These are phyloP conservation scores for Ganoderma boninense DNA, from an alignment of 1,284 basidiomycete species.

Conservation along the genomic window DNA sequence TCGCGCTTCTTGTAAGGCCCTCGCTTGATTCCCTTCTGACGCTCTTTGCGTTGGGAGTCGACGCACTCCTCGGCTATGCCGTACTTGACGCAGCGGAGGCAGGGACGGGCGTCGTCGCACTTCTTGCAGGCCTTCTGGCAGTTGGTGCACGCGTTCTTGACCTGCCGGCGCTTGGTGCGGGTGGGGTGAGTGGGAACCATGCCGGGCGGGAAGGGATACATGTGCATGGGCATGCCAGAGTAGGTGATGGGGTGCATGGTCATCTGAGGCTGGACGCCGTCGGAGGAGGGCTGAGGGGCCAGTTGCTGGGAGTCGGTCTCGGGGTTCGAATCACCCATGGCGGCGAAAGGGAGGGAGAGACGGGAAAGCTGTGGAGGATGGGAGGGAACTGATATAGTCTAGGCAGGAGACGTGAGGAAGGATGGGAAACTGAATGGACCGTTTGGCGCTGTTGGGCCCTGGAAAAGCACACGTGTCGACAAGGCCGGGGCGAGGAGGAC, in stretches of 20 bases:
- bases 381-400: conserved; percentile 33
- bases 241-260: conserved; percentile 61
- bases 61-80: conserved; percentile 82
- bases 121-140: conserved; percentile 93
- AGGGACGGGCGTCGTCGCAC: conserved; percentile 88
- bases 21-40: conserved; percentile 87
- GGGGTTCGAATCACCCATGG: conserved; percentile 45
- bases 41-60: conserved; percentile 85
- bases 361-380: conserved; percentile 28
- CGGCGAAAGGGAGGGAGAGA: conserved; percentile 27
- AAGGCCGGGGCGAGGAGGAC: conserved; percentile 25
- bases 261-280: conserved; percentile 56
- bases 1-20: conserved; percentile 95
- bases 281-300: conserved; percentile 44
- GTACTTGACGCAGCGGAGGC: conserved; percentile 87
- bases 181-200: conserved; percentile 55
- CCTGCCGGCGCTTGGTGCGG: conserved; percentile 83
- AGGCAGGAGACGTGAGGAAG: conserved; percentile 30
- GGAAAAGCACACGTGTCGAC: conserved; percentile 33
- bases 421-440: conserved; percentile 35
- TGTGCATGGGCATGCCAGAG: conserved; percentile 66
- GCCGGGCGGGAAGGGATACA: conserved; percentile 68
- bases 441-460: conserved; percentile 28
- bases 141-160: conserved; percentile 91
- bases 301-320: conserved; percentile 49